Evolutionary conservation across 2,329 filamentous ascomycete genomes (phyloP), one percentile per base, ranked within the genome.

Genomic region (Didymella sp.): DNA sequence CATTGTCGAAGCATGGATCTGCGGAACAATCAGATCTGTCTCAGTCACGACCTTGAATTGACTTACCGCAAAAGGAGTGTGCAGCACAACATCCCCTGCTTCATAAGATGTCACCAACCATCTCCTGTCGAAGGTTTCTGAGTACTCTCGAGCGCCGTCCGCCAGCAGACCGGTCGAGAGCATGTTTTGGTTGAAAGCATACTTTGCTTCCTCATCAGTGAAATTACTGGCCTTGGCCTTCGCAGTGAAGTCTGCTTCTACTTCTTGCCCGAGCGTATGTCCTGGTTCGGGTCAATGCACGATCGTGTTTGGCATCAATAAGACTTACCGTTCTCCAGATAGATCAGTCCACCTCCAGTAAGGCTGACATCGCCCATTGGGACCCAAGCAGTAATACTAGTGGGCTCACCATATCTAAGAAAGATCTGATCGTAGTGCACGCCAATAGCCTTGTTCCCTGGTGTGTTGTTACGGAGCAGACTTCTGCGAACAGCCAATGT

Each of bases 341-440:
- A 87, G 0, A 87, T 85, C 51, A 87, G 66, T 0, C 85, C 85
- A 5, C 85, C 85, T 0, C 85, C 84, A 42, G 82, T 79, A 5
- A 86, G 50, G 19, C 77, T 76, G 4, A 86, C 68, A 64, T 85
- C 81, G 0, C 83, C 83, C 60, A 86, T 83, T 0, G 84, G 81
- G 0, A 86, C 80, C 84, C 84, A 87, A 0, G 82, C 84, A 3
- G 84, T 86, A 0, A 86, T 72, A 27, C 78, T 80, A 0, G 82
- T 84, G 1, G 81, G 79, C 46, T 85, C 83, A 1, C 84, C 84
- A 63, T 85, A 68, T 1, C 83, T 70, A 44, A 86, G 68, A 62
- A 86, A 86, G 21, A 82, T 85, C 71, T 86, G 83, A 62, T 87
- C 84, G 62, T 86, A 86, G 58, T 87, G 84, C 3, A 87, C 84